Base-by-base conservation (phyloP, 352 stramenopile genomes). In the Elongisporangium undulatum region DNA sequence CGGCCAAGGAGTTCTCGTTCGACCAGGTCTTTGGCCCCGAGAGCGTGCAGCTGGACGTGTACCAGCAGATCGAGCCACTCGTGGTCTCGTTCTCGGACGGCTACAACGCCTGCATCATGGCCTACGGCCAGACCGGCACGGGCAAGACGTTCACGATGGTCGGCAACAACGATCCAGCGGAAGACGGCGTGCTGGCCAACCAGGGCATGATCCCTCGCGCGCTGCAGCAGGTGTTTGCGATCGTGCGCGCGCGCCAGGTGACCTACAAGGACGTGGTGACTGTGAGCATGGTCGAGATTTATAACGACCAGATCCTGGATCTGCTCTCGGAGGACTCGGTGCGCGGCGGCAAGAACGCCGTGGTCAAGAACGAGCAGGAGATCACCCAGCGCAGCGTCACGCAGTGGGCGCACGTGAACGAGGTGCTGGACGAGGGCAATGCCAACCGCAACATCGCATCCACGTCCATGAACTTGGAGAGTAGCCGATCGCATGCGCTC, bases 31-130 rank as follows among this genome's bases (percentile, higher is more conserved):
- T 98, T 82, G 92, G 92, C 16, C 82, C 91, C 0, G 87, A 98
- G 54, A 88, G 89, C 63, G 85, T 74, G 3, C 93, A 99, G 61
- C 58, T 77, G 20, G 83, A 97, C 59, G 92, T 99, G 51, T 99
- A 98, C 68, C 74, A 90, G 58, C 93, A 99, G 67, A 89, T 99
- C 22, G 92, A 98, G 54, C 94, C 95, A 10, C 75, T 99, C 45
- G 91, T 98, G 20, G 77, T 97, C 50, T 99, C 91, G 52, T 98
- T 99, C 23, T 85, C 98, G 52, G 97, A 99, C 77, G 97, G 97
- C 58, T 99, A 97, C 68, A 97, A 99, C 74, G 95, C 95, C 6
- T 99, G 97, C 67, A 99, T 99, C 66, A 98, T 99, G 79, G 97
- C 97, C 20, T 99, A 99, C 66, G 97, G 97, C 12, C 96, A 99